Evolutionary conservation across 176 grass and related monocot species (phyloP).

Genomic region (Triticum urartu): DNA sequence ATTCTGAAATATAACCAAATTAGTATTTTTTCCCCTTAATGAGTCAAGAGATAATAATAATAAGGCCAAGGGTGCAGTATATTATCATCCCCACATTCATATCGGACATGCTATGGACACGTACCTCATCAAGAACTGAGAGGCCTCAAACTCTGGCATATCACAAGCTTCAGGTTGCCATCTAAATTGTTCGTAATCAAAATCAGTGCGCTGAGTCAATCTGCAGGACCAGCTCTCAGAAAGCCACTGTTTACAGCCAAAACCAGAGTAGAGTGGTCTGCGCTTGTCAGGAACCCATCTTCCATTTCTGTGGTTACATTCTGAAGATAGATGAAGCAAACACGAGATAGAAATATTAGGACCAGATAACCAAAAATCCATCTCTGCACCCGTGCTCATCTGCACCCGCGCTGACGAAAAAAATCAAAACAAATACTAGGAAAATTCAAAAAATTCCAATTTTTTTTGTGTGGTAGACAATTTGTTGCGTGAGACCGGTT

Average conservation of each 20-base stretch:
- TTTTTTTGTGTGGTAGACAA: no score
- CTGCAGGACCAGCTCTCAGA: slow-evolving; percentile 86
- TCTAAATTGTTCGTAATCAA: slow-evolving; percentile 82
- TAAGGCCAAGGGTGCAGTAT: slow-evolving; percentile 16
- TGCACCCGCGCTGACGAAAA: no score
- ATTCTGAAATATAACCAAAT: slow-evolving; percentile 72
- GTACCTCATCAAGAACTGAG: slow-evolving; percentile 77
- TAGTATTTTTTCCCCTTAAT: slow-evolving; percentile 13
- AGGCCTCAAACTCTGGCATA: slow-evolving; percentile 65
- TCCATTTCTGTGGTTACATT: slow-evolving; percentile 70
- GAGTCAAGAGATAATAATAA: background rate
- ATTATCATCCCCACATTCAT: slow-evolving; percentile 35
- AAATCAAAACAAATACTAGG: no score
- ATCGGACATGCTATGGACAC: slow-evolving; percentile 10
- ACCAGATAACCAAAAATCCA: background rate
- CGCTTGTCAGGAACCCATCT: slow-evolving; percentile 69
- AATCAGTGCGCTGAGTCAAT: slow-evolving; percentile 73
- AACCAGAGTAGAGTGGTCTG: slow-evolving; percentile 78
- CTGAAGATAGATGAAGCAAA: slow-evolving; percentile 42
- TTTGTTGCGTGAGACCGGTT: no score
- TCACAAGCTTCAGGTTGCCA: slow-evolving; percentile 82
- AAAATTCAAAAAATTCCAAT: no score
- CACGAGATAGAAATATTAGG: slow-evolving; percentile 24
- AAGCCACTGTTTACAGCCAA: slow-evolving; percentile 80
- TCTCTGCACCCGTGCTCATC: no score